A percentile compares a stretch with the other conserved stretches of the same genome.
Conservation (phyloP, 306 rosid genomes). For the Vigna radiata region DNA sequence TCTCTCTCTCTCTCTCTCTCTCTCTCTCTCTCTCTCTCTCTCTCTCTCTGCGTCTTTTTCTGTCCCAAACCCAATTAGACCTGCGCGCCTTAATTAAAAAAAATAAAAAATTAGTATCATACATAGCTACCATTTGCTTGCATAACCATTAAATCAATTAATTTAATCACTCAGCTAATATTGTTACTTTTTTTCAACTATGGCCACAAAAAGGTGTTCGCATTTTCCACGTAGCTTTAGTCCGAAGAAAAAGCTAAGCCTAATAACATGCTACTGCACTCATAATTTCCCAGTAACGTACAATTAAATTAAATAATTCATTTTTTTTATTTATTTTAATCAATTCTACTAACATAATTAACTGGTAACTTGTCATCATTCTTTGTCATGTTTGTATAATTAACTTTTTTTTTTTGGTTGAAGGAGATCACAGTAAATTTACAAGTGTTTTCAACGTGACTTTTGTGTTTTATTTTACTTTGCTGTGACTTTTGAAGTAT, state of each 20-base stretch:
- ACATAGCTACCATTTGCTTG: neutral
- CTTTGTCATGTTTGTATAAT: no score
- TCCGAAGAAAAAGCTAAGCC: neutral
- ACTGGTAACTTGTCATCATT: no score
- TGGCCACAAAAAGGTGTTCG: neutral
- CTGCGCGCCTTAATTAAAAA: neutral
- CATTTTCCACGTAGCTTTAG: conserved; percentile 17
- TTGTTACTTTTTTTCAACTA: no score
- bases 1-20: no score
- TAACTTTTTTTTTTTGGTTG: no score
- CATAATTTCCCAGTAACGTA: neutral
- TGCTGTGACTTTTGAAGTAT: neutral
- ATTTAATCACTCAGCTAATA: no score
- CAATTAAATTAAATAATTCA: neutral
- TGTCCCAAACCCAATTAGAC: no score
- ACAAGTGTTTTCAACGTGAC: neutral
- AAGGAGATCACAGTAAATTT: neutral
- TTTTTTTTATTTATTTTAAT: neutral
- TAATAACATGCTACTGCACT: neutral
- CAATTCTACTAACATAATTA: no score
- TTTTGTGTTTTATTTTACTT: neutral
- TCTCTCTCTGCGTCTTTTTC: neutral
- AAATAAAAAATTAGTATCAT: neutral
- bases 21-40: no score
- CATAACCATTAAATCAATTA: no score